Conservation (phyloP, 257 asterid genomes). For the Gardenia jasminoides region DNA sequence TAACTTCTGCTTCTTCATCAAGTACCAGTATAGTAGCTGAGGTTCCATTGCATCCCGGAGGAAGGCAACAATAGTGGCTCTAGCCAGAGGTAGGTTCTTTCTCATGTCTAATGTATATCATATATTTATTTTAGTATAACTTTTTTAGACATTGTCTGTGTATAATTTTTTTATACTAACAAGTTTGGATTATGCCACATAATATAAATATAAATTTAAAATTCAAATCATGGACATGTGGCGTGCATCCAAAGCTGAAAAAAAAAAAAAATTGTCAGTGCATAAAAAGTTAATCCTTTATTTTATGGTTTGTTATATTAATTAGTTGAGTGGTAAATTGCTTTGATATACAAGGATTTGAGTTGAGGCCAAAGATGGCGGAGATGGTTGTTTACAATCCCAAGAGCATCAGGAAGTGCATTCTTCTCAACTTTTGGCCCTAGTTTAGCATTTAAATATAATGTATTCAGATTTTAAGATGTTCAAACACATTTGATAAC, state of each 20-base stretch:
- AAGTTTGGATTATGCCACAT: too few species aligned
- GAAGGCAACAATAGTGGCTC: neutral
- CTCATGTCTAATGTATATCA: neutral
- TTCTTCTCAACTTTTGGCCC: neutral
- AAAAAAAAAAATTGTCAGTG: too few species aligned
- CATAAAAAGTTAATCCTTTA: too few species aligned
- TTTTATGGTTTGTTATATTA: neutral
- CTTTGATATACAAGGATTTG: neutral
- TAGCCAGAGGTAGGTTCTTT: neutral
- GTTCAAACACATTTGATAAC: too few species aligned
- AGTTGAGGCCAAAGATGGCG: neutral
- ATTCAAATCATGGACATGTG: too few species aligned
- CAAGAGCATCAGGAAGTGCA: neutral
- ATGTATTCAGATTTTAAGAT: too few species aligned
- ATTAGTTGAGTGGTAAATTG: neutral
- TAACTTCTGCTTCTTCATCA: neutral
- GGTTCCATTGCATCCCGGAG: neutral
- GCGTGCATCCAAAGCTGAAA: too few species aligned
- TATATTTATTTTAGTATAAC: neutral
- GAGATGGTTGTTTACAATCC: neutral
- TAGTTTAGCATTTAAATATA: too few species aligned
- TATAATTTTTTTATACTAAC: too few species aligned
- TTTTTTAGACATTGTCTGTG: too few species aligned
- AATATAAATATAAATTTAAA: too few species aligned
- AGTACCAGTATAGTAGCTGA: neutral